A percentile compares a stretch with the other conserved stretches of the same genome.
Conservation (phyloP, 768 basidiomycete species). For the Lactarius sanguifluus region DNA sequence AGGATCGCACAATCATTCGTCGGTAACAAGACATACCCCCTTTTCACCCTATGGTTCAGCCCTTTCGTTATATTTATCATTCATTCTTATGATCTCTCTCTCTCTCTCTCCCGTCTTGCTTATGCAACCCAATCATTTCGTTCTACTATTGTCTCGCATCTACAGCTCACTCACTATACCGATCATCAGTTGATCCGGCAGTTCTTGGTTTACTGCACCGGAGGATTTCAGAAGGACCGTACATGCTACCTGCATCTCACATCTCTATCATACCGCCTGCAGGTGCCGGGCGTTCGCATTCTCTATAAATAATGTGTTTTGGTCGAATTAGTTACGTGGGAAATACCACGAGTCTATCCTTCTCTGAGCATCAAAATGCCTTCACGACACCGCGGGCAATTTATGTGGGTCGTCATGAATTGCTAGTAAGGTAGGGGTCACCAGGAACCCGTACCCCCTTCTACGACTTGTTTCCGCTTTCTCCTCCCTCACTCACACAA, state of each 20-base stretch:
- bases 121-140: slow-evolving; percentile 10
- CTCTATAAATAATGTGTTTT: background rate
- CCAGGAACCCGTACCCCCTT: too few relatives aligned
- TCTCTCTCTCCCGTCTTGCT: background rate
- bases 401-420: slow-evolving; percentile 35
- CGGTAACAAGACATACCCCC: slow-evolving; percentile 6
- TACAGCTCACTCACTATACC: slow-evolving; percentile 18
- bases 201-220: slow-evolving; percentile 15
- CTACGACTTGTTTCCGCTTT: too few relatives aligned
- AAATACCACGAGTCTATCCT: slow-evolving; percentile 24
- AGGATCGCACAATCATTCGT: background rate
- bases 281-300: background rate
- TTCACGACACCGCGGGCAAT: slow-evolving; percentile 67
- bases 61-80: slow-evolving; percentile 24
- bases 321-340: background rate
- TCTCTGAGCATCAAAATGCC: slow-evolving; percentile 63
- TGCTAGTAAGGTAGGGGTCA: too few relatives aligned
- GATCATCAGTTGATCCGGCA: slow-evolving; percentile 4
- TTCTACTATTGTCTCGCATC: slow-evolving; percentile 8
- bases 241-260: slow-evolving; percentile 25
- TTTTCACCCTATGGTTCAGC: background rate
- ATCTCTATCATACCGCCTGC: slow-evolving; percentile 18
- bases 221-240: background rate
- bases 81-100: slow-evolving; percentile 22
- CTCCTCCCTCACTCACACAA: too few relatives aligned